Base-by-base conservation (phyloP, 192 early-diverging fungal species). In the Entomortierella lignicola region DNA sequence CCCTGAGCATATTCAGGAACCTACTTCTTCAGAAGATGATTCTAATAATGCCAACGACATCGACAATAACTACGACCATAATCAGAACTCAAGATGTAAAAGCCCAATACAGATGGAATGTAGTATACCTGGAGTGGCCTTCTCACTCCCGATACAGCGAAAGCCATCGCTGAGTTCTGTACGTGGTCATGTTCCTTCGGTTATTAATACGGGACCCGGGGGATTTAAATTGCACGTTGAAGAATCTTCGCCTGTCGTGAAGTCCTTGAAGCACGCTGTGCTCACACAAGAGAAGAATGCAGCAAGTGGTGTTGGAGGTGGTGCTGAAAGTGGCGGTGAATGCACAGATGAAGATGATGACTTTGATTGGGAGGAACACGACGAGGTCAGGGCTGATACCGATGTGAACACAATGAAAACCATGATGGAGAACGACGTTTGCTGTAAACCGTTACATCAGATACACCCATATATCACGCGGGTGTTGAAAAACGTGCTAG, bases 321-420 rank as follows among this genome's bases (percentile, higher is more conserved):
- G 26, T 21, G 12, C 8, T 48, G 47, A 25, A 0, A 30, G 13
- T 27, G 51, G 21, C 2, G 48, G 23, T 20, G 55, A 50, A 17
- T 27, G 39, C 31, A 39, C 25, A 17, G 39, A 61, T 25, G 64
- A 66, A 8, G 64, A 75, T 30, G 54, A 59, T 29, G 64, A 62
- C 39, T 75, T 75, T 55, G 72, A 75, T 23, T 75, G 72, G 72
- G 72, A 67, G 37, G 72, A 67, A 20, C 51, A 75, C 25, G 66
- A 75, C 29, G 51, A n/a, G 4, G 47, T 61, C 13, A 31, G 44
- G 2, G 54, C 47, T 20, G 67, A 69, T 50, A 13, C 52, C 6
- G 34, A 54, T 12, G 59, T 34, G 27, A 32, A 32, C 41, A 29
- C 5, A 7, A 25, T 25, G 0, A 23, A 20, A 21, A 27, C 42